Evolutionary conservation across 2,329 filamentous ascomycete species (phyloP).

Genomic region (Zasmidium angulare): DNA sequence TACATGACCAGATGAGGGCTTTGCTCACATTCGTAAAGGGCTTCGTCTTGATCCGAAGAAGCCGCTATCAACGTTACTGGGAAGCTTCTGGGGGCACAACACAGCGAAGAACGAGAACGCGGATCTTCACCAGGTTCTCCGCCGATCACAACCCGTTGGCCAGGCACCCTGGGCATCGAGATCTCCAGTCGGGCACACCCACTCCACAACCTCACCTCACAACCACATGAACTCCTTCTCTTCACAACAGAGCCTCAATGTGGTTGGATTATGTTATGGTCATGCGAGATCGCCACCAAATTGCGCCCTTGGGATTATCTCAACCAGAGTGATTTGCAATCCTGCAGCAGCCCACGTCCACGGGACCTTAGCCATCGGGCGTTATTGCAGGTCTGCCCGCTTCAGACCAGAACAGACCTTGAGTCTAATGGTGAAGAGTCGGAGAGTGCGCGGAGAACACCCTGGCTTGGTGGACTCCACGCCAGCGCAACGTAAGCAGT

Average conservation of each 20-base stretch:
- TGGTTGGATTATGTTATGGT: conserved; percentile 3
- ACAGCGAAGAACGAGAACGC: background rate
- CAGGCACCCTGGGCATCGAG: conserved; percentile 6
- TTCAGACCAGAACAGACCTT: background rate
- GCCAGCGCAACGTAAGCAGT: background rate
- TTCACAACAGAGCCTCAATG: background rate
- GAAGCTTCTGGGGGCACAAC: background rate
- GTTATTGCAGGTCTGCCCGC: background rate
- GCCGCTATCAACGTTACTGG: background rate
- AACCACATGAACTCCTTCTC: background rate
- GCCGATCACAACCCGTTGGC: conserved; percentile 6
- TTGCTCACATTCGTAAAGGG: background rate
- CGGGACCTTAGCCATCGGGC: background rate
- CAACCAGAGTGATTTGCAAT: background rate
- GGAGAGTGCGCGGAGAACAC: background rate
- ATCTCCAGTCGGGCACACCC: background rate
- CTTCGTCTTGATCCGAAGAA: background rate
- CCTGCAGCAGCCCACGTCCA: background rate
- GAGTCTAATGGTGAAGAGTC: background rate
- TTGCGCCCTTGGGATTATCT: background rate
- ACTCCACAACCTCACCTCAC: background rate
- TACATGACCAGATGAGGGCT: background rate
- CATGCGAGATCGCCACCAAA: background rate
- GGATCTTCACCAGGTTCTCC: conserved; percentile 5
- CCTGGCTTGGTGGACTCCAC: background rate